Evolutionary conservation across 768 basidiomycete genomes (phyloP).

Genomic region (Lentinula guzmanii): DNA sequence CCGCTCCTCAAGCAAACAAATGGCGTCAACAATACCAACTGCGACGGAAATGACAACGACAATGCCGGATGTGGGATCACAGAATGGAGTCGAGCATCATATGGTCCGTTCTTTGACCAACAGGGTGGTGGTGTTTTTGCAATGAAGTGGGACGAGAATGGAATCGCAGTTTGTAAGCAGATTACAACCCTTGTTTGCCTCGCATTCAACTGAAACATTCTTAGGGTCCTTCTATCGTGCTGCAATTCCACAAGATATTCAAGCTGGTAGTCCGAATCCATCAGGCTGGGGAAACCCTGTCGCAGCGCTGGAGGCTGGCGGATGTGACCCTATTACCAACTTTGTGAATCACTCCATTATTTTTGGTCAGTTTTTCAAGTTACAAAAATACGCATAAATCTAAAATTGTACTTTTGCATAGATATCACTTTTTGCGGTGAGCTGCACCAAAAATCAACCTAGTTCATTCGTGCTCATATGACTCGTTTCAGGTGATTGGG

Average conservation of each 20-base stretch:
- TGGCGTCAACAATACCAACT: constrained; percentile 45
- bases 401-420: constrained; percentile 17
- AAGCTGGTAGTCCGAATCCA: constrained; percentile 55
- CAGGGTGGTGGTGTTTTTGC: constrained; percentile 82
- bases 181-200: not conserved
- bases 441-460: constrained; percentile 10
- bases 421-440: constrained; percentile 82
- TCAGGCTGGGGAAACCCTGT: constrained; percentile 64
- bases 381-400: not conserved
- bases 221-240: constrained; percentile 81
- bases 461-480: constrained; percentile 4
- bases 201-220: not conserved
- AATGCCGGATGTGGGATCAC: constrained; percentile 76
- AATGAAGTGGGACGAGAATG: constrained; percentile 82
- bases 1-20: constrained; percentile 33
- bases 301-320: constrained; percentile 46
- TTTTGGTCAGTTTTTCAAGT: constrained; percentile 51
- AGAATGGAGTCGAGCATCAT: constrained; percentile 78
- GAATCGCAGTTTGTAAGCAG: constrained; percentile 67
- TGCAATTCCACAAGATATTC: constrained; percentile 65
- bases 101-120: constrained; percentile 75
- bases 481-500: constrained; percentile 62
- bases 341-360: constrained; percentile 71
- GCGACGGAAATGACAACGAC: constrained; percentile 42
- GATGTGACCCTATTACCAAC: constrained; percentile 52